Percentiles rank a stretch among this genome's conserved stretches.
These are phyloP conservation scores for Lyophyllum shimeji DNA, from an alignment of 768 basidiomycete genomes.

Conservation along the genomic window DNA sequence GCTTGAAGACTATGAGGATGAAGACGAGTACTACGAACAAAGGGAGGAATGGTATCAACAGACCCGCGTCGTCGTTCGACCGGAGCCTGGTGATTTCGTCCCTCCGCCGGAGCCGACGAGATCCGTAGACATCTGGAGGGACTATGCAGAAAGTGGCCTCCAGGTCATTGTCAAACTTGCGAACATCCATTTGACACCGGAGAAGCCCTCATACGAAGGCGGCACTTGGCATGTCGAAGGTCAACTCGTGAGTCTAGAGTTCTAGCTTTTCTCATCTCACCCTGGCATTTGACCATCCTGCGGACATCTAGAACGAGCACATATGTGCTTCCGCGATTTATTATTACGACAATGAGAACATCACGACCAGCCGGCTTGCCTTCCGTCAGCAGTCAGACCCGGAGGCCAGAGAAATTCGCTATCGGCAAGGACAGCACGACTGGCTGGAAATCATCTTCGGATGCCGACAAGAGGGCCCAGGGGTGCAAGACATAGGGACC, in stretches of 20 bases:
- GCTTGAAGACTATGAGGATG: constrained; percentile 16
- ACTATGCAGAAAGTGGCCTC: constrained; percentile 7
- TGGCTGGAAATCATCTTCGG: constrained; percentile 12
- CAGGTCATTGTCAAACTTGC: constrained; percentile 18
- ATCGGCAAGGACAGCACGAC: background rate
- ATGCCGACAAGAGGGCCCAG: background rate
- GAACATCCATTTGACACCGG: constrained; percentile 17
- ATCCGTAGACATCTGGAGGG: constrained; percentile 10
- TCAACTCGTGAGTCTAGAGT: constrained; percentile 9
- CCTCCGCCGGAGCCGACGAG: background rate
- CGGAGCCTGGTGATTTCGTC: constrained; percentile 21
- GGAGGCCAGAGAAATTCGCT: background rate
- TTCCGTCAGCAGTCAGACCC: constrained; percentile 10
- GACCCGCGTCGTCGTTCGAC: constrained; percentile 13
- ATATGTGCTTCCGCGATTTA: constrained; percentile 19
- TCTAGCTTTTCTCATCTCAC: background rate
- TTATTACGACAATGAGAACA: constrained; percentile 16
- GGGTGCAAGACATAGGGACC: constrained; percentile 11
- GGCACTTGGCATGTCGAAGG: constrained; percentile 18
- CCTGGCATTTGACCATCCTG: background rate
- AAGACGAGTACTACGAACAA: constrained; percentile 14
- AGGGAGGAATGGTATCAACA: constrained; percentile 16
- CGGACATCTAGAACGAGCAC: constrained; percentile 14
- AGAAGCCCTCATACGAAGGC: constrained; percentile 13
- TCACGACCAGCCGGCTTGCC: constrained; percentile 7